Evolutionary conservation across 148 eudicot species (phyloP), one percentile per base, ranked within the genome.

Genomic region (Mesembryanthemum crystallinum): DNA sequence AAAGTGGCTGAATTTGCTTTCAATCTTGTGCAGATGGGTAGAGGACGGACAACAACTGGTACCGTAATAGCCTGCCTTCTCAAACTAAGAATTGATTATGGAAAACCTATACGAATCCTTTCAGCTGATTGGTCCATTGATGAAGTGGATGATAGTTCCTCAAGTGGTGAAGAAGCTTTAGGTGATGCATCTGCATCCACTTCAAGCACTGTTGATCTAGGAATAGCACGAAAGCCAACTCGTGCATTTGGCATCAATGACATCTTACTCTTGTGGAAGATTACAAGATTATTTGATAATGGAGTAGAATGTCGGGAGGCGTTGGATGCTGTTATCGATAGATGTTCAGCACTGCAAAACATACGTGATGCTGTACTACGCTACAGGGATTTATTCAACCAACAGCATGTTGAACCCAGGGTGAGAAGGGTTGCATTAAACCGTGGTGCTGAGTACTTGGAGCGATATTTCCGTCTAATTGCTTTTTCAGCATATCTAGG

Each of bases 401-500:
- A 85, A 83, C 98, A 94, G 79, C 87, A 87, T 62, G 92, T 85
- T 80, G 98, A 94, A 82, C 97, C 92, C 52, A 85, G 97, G 82
- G 98, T 84, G 76, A 90, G 98, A 82, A 88, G 95, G 83, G 87
- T 91, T 79, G 97, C 94, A 67, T 76, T 94, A 76, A 91, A 87
- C 72, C 98, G 98, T 52, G 98, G 93, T 73, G 98, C 98, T 72
- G 98, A 94, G 82, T 94, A 91, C 84, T 85, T 94, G 74, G 98
- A 94, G 77, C 91, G 98, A 33, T 94, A 94, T 81, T 91, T 94
- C 69, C 94, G 97, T 82, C 82, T 94, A 37, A 94, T 94, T 84
- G 95, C 98, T 62, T 94, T 94, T 90, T 85, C 98, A 59, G 98
- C 98, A 71, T 94, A 94, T 83, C 90, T 94, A 78, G 98, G 98